phyloP scores from a whole-genome alignment of 1,284 basidiomycete genomes.

The Ceratobasidium theobromae region DNA sequence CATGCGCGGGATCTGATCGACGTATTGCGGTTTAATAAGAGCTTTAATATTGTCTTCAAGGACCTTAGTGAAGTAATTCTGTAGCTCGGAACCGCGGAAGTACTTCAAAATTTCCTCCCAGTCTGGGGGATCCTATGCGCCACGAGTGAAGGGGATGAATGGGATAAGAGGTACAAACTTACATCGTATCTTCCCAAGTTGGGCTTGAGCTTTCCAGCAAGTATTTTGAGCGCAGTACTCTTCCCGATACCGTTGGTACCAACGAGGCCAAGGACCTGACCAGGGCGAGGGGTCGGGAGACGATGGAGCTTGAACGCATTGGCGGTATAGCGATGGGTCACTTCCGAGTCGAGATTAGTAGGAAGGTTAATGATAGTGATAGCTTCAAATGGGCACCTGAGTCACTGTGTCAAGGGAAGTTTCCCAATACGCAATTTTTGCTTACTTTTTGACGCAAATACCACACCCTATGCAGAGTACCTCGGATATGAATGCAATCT shows the following conservation, averaged over 20 bases:
- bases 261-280: slow-evolving; percentile 93
- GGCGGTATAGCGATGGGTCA: slow-evolving; percentile 95
- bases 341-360: slow-evolving; percentile 90
- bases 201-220: slow-evolving; percentile 94
- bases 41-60: slow-evolving; percentile 97
- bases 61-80: slow-evolving; percentile 99
- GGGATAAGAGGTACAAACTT: slow-evolving; percentile 42
- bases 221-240: slow-evolving; percentile 91
- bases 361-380: slow-evolving; percentile 97
- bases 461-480: slow-evolving; percentile 96
- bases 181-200: slow-evolving; percentile 90
- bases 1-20: slow-evolving; percentile 94
- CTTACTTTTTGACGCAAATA: slow-evolving; percentile 97
- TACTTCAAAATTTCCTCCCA: slow-evolving; percentile 98
- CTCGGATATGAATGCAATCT: slow-evolving; percentile 97
- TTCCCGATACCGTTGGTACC: slow-evolving; percentile 99
- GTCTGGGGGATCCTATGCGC: slow-evolving; percentile 82
- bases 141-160: neutral
- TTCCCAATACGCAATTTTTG: slow-evolving; percentile 31
- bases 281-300: slow-evolving; percentile 90
- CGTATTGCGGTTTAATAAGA: slow-evolving; percentile 98
- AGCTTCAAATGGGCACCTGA: slow-evolving; percentile 94
- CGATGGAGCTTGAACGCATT: slow-evolving; percentile 98
- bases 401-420: slow-evolving; percentile 5
- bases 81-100: slow-evolving; percentile 94